Percentiles rank a stretch among this genome's conserved stretches.
These are phyloP conservation scores for Flaveria linearis DNA, from an alignment of 129 eudicot species.

Conservation along the genomic window DNA sequence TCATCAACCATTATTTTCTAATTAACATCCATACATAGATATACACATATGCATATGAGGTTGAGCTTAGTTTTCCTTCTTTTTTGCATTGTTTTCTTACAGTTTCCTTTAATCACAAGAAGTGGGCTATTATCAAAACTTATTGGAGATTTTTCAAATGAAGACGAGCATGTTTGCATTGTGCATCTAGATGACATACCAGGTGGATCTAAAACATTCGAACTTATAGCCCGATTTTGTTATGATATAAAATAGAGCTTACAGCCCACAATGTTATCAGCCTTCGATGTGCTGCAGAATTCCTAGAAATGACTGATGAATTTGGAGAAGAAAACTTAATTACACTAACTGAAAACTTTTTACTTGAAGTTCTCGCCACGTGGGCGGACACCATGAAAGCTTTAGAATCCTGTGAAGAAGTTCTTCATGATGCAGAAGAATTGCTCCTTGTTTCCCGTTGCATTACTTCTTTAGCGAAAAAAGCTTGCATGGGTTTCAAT, in stretches of 20 bases:
- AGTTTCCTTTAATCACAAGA: slow-evolving; percentile 74
- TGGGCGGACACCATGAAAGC: slow-evolving; percentile 87
- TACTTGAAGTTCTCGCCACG: slow-evolving; percentile 52
- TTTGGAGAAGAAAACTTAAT: slow-evolving; percentile 78
- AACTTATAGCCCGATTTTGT: slow-evolving; percentile 69
- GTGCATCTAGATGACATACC: slow-evolving; percentile 67
- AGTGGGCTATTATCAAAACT: slow-evolving; percentile 63
- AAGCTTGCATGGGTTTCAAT: slow-evolving; percentile 62
- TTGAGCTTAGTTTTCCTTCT: neutral
- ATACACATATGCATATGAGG: neutral
- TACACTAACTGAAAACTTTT: slow-evolving; percentile 56
- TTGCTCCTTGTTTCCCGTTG: slow-evolving; percentile 63
- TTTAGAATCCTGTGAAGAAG: slow-evolving; percentile 72
- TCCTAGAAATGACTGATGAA: slow-evolving; percentile 70
- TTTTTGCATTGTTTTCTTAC: slow-evolving; percentile 17
- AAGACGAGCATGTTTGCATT: slow-evolving; percentile 44
- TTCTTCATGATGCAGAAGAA: slow-evolving; percentile 66
- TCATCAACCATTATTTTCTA: too few species aligned
- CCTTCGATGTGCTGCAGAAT: slow-evolving; percentile 77
- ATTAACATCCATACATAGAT: neutral
- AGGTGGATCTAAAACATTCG: slow-evolving; percentile 82
- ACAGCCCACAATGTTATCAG: slow-evolving; percentile 63
- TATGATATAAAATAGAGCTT: slow-evolving; percentile 68
- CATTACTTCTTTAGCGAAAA: slow-evolving; percentile 67
- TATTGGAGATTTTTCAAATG: slow-evolving; percentile 41